These are phyloP conservation scores for Brettanomyces custersianus DNA, from an alignment of 805 yeast species.

Conservation along the genomic window DNA sequence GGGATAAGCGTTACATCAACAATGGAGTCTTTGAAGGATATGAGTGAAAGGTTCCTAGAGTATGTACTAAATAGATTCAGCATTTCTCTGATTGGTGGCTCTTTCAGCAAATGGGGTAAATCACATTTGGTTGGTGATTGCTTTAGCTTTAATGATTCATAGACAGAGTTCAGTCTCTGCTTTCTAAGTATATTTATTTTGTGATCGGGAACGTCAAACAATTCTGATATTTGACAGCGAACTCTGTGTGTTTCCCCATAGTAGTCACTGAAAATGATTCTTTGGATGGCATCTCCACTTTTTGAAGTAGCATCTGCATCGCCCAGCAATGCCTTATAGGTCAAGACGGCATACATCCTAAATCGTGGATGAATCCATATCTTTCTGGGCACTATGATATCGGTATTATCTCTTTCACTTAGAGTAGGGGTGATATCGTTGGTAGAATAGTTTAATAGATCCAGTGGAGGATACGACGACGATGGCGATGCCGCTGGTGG, in stretches of 20 bases:
- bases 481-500: no score
- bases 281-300: slow-evolving; percentile 15
- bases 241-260: slow-evolving; percentile 7
- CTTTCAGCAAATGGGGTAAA: slow-evolving; percentile 14
- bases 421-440: no score
- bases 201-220: slow-evolving; percentile 7
- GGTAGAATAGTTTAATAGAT: no score
- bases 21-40: slow-evolving; percentile 17
- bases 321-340: slow-evolving; percentile 20
- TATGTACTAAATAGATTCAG: slow-evolving; percentile 19
- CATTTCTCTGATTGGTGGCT: slow-evolving; percentile 13
- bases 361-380: slow-evolving; percentile 28
- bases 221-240: slow-evolving; percentile 17
- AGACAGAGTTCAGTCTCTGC: no score
- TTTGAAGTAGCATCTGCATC: slow-evolving; percentile 13
- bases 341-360: slow-evolving; percentile 22
- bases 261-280: slow-evolving; percentile 21
- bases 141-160: no score
- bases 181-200: no score
- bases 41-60: slow-evolving; percentile 10
- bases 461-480: no score
- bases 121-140: no score
- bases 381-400: slow-evolving; percentile 16
- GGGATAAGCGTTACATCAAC: slow-evolving; percentile 19
- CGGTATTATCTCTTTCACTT: no score